Evolutionary conservation across 1,139 yeast species (phyloP).

Genomic region (Candida gigantensis): DNA sequence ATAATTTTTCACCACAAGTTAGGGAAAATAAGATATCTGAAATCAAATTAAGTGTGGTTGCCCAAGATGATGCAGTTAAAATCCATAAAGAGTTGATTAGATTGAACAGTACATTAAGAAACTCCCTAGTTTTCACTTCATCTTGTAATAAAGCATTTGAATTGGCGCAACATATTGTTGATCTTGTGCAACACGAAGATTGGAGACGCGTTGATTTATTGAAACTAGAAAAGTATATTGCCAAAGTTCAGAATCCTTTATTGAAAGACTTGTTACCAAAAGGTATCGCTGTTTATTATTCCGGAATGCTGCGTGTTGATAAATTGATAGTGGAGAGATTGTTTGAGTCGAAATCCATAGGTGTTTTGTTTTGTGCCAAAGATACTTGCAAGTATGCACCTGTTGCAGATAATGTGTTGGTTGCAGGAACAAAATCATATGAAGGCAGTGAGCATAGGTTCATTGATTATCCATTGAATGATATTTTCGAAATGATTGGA

Average conservation of each 20-base stretch:
- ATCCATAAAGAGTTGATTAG: conserved; percentile 8
- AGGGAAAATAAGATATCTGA: conserved; percentile 56
- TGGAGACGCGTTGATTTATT: conserved; percentile 8
- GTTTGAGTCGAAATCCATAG: conserved; percentile 49
- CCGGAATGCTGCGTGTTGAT: conserved; percentile 62
- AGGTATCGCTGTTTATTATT: conserved; percentile 71
- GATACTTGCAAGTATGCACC: conserved; percentile 59
- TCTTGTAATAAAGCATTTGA: conserved; percentile 57
- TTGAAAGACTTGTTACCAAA: conserved; percentile 45
- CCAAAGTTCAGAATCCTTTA: conserved; percentile 47
- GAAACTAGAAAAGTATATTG: conserved; percentile 39
- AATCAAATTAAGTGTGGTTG: conserved; percentile 43
- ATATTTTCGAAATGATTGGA: conserved; percentile 76
- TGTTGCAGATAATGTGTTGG: conserved; percentile 52
- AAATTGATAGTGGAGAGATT: conserved; percentile 53
- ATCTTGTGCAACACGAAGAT: conserved; percentile 18
- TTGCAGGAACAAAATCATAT: conserved; percentile 70
- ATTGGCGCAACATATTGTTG: conserved; percentile 29
- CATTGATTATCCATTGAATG: conserved; percentile 67
- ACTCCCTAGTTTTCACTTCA: conserved; percentile 57
- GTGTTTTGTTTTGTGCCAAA: conserved; percentile 57
- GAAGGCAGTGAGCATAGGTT: conserved; percentile 76
- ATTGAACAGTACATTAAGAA: conserved; percentile 2
- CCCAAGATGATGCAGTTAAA: conserved; percentile 2
- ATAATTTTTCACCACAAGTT: conserved; percentile 68